phyloP scores from a whole-genome alignment of 2,329 filamentous ascomycete species.

The Curvularia verruculosa region DNA sequence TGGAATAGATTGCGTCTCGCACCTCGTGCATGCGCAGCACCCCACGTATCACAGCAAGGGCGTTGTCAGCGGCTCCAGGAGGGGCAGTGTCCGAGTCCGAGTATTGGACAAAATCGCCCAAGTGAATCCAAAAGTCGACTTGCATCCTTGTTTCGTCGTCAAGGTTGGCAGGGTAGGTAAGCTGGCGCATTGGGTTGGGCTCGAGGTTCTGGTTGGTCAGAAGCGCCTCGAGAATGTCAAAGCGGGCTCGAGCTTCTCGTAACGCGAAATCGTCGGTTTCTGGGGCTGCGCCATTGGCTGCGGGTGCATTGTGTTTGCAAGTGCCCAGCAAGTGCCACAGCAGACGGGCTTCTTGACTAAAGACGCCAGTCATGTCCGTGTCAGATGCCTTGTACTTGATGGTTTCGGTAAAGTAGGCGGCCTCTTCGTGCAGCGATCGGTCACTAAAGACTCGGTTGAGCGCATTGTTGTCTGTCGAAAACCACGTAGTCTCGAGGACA shows the following conservation, averaged over 20 bases:
- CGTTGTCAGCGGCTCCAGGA: constrained; percentile 67
- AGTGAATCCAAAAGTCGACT: constrained; percentile 80
- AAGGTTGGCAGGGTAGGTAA: constrained; percentile 55
- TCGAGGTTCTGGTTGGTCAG: constrained; percentile 72
- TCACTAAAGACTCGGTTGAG: constrained; percentile 59
- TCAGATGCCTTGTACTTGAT: constrained; percentile 35
- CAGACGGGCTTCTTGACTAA: constrained; percentile 64
- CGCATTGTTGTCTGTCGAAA: constrained; percentile 62
- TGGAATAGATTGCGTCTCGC: constrained; percentile 87
- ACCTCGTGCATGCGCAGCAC: constrained; percentile 83
- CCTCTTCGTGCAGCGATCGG: constrained; percentile 44
- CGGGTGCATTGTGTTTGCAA: constrained; percentile 52
- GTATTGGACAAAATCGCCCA: constrained; percentile 74
- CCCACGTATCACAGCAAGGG: constrained; percentile 68
- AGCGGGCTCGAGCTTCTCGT: constrained; percentile 68
- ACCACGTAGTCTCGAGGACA: constrained; percentile 79
- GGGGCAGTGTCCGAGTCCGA: constrained; percentile 65
- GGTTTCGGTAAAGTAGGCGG: constrained; percentile 43
- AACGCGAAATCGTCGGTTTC: constrained; percentile 63
- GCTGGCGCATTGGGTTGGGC: constrained; percentile 62
- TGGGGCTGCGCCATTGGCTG: constrained; percentile 44
- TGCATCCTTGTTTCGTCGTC: constrained; percentile 55
- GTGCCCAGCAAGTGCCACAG: constrained; percentile 65
- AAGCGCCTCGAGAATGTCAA: constrained; percentile 77
- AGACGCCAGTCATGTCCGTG: constrained; percentile 45